phyloP scores from a whole-genome alignment of 1,284 basidiomycete genomes.

The Thelephora terrestris region DNA sequence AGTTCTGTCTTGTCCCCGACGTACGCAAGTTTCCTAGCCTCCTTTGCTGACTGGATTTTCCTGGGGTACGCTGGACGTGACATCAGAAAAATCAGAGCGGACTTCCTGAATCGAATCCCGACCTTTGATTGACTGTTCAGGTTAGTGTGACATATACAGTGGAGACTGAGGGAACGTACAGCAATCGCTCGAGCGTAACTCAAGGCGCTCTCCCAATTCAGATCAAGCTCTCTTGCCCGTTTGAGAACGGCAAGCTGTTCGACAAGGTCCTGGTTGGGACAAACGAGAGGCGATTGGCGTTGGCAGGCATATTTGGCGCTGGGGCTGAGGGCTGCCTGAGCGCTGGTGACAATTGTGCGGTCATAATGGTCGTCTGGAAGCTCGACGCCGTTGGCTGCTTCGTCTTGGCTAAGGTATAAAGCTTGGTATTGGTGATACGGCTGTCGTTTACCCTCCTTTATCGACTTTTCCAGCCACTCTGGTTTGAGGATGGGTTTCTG shows the following conservation, averaged over 20 bases:
- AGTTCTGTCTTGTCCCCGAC: slow-evolving; percentile 50
- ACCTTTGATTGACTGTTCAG: not conserved
- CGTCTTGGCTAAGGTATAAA: slow-evolving; percentile 35
- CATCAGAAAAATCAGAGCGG: not conserved
- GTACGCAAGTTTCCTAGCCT: slow-evolving; percentile 45
- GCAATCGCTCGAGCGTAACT: slow-evolving; percentile 59
- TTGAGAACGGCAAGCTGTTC: slow-evolving; percentile 49
- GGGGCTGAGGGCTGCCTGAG: slow-evolving; percentile 20
- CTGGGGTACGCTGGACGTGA: slow-evolving; percentile 48
- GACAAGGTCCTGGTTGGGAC: slow-evolving; percentile 52
- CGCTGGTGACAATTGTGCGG: not conserved
- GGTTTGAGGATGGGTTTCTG: slow-evolving; percentile 59
- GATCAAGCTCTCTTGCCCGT: slow-evolving; percentile 48
- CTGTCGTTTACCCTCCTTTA: slow-evolving; percentile 30
- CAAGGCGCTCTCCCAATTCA: slow-evolving; percentile 51
- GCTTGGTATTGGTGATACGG: slow-evolving; percentile 47
- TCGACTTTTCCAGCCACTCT: slow-evolving; percentile 54
- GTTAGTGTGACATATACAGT: not conserved
- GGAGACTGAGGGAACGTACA: slow-evolving; percentile 26
- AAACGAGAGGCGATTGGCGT: slow-evolving; percentile 52
- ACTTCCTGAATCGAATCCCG: slow-evolving; percentile 27
- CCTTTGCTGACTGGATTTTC: slow-evolving; percentile 32
- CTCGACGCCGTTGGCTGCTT: slow-evolving; percentile 36
- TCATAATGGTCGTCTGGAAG: not conserved
- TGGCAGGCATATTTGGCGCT: slow-evolving; percentile 45